Conservation (phyloP, 2,329 filamentous ascomycete genomes). For the Aaosphaeria pasadenensis region DNA sequence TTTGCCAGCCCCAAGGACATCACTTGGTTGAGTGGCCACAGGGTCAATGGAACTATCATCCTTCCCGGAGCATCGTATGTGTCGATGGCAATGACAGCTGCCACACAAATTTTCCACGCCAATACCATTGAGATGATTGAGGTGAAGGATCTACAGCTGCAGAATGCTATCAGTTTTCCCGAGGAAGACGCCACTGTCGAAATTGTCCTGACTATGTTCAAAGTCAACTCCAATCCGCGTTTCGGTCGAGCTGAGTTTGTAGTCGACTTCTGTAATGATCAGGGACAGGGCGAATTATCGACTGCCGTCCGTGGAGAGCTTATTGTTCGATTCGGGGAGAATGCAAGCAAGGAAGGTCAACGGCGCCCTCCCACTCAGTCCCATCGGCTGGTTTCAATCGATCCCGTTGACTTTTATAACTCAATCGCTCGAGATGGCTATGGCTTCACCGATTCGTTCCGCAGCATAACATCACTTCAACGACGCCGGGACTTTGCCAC, state of each 20-base stretch:
- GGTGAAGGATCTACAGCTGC: not conserved
- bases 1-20: constrained; percentile 7
- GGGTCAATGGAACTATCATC: constrained; percentile 11
- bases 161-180: not conserved
- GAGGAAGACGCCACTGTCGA: not conserved
- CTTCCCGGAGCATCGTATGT: constrained; percentile 2
- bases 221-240: not conserved
- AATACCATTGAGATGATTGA: not conserved
- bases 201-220: constrained; percentile 6
- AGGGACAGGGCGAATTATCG: constrained; percentile 4
- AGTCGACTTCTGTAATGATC: constrained; percentile 9
- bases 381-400: too few relatives aligned
- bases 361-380: too few relatives aligned
- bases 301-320: constrained; percentile 6
- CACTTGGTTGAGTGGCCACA: constrained; percentile 25
- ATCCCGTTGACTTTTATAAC: too few relatives aligned
- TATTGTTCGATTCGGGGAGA: constrained; percentile 2
- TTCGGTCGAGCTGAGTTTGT: constrained; percentile 3
- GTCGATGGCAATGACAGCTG: not conserved
- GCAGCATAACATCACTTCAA: too few relatives aligned
- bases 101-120: too few relatives aligned
- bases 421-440: too few relatives aligned
- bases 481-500: too few relatives aligned
- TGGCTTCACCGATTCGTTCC: too few relatives aligned
- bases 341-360: not conserved